Base-by-base conservation (phyloP, 208 protist genomes). In the Naegleria fowleri region DNA sequence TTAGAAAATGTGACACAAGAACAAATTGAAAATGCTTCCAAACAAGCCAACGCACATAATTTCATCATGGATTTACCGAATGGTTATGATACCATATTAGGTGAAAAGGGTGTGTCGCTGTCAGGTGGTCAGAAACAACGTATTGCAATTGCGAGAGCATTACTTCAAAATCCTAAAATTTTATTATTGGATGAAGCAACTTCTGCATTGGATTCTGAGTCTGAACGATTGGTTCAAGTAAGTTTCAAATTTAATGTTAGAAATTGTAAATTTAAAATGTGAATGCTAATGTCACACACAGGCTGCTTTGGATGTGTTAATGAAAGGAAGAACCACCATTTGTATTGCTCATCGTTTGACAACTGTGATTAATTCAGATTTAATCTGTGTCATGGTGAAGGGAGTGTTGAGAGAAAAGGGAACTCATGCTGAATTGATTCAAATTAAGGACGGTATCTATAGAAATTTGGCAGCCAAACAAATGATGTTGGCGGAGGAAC, bases 41-140 rank as follows among this genome's bases (percentile, higher is more conserved):
- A 91, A 33, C 93, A 94, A 91, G 95, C 95, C n/a, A 97, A 98
- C 92, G 96, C 95, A 36, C 96, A 98, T 93, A 95, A 98, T 48
- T 98, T 98, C 91, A 97, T 98, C 91, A 92, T 93, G 0, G 76
- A 94, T 15, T 93, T 98, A 16, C 96, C 96, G 6, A 91, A 98
- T 84, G 95, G 95, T 58, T 98, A 98, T 92, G 94, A 97, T 83
- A 97, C 96, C 0, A 95, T 94, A 83, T 95, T 98, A 5, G 96
- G 96, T 38, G 96, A 97, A 91, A 92, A 93, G 84, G 97, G 96
- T 40, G 94, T 95, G 25, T 95, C 93, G 43, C 93, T 99, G 19
- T 97, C 95, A 22, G 97, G 97, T 29, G 97, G 97, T 13, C 97
- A 99, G 94, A 97, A 97, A 94, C 97, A 99, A 93, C 95, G 97